Evolutionary conservation across 1,139 yeast genomes (phyloP).

Genomic region (Blastobotrys serpentis): DNA sequence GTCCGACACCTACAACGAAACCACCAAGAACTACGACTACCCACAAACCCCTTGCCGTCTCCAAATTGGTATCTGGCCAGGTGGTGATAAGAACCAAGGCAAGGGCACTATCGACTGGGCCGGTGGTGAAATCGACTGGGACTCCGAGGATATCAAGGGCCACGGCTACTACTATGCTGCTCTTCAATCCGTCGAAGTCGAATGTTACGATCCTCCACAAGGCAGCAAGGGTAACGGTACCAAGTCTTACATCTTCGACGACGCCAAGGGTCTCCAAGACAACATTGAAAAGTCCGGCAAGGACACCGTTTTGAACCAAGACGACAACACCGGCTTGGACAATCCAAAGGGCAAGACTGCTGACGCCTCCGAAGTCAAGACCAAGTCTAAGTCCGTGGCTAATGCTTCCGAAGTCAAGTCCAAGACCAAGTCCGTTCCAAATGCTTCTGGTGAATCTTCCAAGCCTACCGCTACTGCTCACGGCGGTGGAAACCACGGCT

Average conservation of each 20-base stretch:
- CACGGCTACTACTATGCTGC: conserved; percentile 78
- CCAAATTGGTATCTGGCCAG: conserved; percentile 92
- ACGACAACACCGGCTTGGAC: conserved; percentile 58
- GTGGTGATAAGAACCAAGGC: conserved; percentile 64
- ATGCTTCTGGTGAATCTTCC: conserved; percentile 21
- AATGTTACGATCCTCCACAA: conserved; percentile 70
- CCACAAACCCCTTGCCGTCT: conserved; percentile 92
- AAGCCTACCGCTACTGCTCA: conserved; percentile 14
- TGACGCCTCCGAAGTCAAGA: conserved; percentile 28
- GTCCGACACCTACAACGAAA: conserved; percentile 65
- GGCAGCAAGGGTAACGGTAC: conserved; percentile 48
- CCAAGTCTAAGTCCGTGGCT: conserved; percentile 15
- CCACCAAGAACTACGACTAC: conserved; percentile 56
- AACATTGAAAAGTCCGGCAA: conserved; percentile 59
- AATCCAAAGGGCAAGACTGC: conserved; percentile 38
- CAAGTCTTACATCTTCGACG: conserved; percentile 53
- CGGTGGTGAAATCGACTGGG: conserved; percentile 87
- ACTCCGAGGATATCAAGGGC: conserved; percentile 66
- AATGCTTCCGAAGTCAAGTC: conserved; percentile 14
- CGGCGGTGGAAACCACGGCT: conserved; percentile 6
- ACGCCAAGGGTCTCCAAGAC: conserved; percentile 46
- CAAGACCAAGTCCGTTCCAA: conserved; percentile 18
- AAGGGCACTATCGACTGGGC: conserved; percentile 92
- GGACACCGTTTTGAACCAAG: conserved; percentile 56
- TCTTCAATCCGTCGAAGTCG: conserved; percentile 57